These are phyloP conservation scores for Trifolium repens DNA, from an alignment of 306 rosid species.

Conservation along the genomic window DNA sequence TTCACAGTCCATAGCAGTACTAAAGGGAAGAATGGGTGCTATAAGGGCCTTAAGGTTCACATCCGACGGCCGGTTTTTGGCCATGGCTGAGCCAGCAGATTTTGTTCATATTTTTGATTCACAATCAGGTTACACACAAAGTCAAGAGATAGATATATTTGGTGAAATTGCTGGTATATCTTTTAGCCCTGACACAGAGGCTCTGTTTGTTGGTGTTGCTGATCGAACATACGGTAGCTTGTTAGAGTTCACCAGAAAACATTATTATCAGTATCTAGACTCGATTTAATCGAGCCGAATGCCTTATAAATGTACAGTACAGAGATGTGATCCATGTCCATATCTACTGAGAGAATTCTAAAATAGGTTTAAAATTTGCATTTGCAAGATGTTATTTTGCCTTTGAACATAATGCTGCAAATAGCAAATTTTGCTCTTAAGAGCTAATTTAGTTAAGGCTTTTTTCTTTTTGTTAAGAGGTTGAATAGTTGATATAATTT, in stretches of 20 bases:
- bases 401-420: constrained; percentile 25
- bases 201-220: constrained; percentile 80
- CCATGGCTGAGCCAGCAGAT: constrained; percentile 98
- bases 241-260: constrained; percentile 73
- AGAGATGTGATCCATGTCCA: constrained; percentile 34
- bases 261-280: constrained; percentile 50
- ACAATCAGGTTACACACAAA: constrained; percentile 54
- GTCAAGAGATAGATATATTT: constrained; percentile 85
- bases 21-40: constrained; percentile 96
- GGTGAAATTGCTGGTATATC: constrained; percentile 93
- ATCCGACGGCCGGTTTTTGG: constrained; percentile 73
- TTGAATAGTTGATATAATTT: neutral
- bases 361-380: constrained; percentile 19
- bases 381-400: constrained; percentile 23
- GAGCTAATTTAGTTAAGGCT: constrained; percentile 11
- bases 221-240: constrained; percentile 89
- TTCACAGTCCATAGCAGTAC: constrained; percentile 70
- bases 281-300: constrained; percentile 48
- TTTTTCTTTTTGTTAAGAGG: neutral
- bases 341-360: constrained; percentile 23
- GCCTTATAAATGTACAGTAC: constrained; percentile 32
- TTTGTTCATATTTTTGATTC: constrained; percentile 78
- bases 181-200: constrained; percentile 85
- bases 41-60: constrained; percentile 77
- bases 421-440: constrained; percentile 33